These are phyloP conservation scores for Calycina herbarum DNA, from an alignment of 2,329 filamentous ascomycete species.

Conservation along the genomic window DNA sequence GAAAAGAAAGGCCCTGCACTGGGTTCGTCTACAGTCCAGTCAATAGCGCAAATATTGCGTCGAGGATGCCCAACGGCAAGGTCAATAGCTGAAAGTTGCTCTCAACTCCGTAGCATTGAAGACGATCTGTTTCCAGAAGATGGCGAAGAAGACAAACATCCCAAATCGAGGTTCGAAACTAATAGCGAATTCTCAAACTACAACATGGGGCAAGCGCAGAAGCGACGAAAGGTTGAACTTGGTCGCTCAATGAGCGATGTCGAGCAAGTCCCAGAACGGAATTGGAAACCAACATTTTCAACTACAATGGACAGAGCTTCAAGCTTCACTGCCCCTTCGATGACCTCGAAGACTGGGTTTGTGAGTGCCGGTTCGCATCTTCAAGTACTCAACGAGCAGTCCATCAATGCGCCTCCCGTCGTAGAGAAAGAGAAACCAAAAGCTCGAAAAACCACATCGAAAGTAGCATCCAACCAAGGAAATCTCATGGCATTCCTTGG, in stretches of 20 bases:
- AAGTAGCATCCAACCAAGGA: conserved; percentile 26
- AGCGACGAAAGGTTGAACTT: conserved; percentile 33
- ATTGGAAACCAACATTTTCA: conserved; percentile 43
- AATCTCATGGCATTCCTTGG: conserved; percentile 33
- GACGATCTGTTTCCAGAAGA: conserved; percentile 70
- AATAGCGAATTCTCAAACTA: conserved; percentile 29
- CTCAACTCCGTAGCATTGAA: conserved; percentile 56
- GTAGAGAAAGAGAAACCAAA: conserved; percentile 14
- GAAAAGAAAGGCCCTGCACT: conserved; percentile 69
- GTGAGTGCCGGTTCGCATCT: conserved; percentile 36
- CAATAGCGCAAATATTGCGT: conserved; percentile 74
- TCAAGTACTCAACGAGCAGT: conserved; percentile 34
- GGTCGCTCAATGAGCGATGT: conserved; percentile 20
- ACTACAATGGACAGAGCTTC: conserved; percentile 64
- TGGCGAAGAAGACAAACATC: conserved; percentile 49
- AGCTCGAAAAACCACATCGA: conserved; percentile 15
- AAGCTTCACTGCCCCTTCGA: conserved; percentile 60
- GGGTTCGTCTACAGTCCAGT: conserved; percentile 58
- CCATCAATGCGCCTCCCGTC: conserved; percentile 26
- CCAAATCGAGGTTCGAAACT: conserved; percentile 39
- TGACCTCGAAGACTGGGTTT: conserved; percentile 27
- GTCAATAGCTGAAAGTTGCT: conserved; percentile 44
- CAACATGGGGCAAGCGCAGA: conserved; percentile 27
- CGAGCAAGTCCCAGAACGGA: conserved; percentile 14
- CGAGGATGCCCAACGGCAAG: conserved; percentile 54